These are phyloP conservation scores for Solanum pennellii DNA, from an alignment of 257 asterid species.

Conservation along the genomic window DNA sequence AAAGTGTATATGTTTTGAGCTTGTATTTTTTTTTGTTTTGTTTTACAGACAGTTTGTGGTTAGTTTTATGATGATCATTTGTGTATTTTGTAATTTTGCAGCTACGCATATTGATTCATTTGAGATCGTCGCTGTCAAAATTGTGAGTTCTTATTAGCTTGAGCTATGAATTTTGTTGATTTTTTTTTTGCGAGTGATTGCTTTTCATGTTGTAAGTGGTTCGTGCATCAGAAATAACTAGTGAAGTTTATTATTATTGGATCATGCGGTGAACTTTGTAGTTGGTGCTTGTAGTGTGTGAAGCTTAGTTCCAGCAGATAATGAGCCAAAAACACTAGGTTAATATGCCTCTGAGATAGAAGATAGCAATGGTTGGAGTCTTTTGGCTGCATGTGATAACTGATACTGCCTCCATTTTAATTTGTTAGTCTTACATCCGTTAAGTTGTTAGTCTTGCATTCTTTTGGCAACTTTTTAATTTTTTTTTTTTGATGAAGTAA, in stretches of 20 bases:
- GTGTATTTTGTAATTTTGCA: conserved; percentile 15
- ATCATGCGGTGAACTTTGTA: not conserved
- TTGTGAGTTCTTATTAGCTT: conserved; percentile 42
- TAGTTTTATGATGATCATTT: not conserved
- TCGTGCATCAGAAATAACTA: not conserved
- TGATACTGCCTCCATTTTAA: not conserved
- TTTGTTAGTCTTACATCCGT: not conserved
- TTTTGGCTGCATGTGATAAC: not conserved
- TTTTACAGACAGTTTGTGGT: not conserved
- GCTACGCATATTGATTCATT: conserved; percentile 84
- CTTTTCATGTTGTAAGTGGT: not conserved
- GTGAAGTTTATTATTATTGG: not conserved
- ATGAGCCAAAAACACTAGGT: not conserved
- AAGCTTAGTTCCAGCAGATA: not conserved
- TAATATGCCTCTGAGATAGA: not conserved
- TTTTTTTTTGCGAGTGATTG: not conserved
- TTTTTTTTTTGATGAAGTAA: too few species aligned
- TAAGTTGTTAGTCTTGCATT: not conserved
- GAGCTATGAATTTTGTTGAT: not conserved
- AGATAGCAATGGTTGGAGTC: not conserved
- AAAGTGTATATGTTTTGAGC: not conserved
- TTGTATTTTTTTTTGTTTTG: not conserved
- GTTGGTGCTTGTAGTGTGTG: not conserved
- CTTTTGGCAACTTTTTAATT: not conserved
- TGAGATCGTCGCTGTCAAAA: conserved; percentile 94